Evolutionary conservation across 2,329 filamentous ascomycete genomes (phyloP).

Genomic region (Neodidymelliopsis sp.): DNA sequence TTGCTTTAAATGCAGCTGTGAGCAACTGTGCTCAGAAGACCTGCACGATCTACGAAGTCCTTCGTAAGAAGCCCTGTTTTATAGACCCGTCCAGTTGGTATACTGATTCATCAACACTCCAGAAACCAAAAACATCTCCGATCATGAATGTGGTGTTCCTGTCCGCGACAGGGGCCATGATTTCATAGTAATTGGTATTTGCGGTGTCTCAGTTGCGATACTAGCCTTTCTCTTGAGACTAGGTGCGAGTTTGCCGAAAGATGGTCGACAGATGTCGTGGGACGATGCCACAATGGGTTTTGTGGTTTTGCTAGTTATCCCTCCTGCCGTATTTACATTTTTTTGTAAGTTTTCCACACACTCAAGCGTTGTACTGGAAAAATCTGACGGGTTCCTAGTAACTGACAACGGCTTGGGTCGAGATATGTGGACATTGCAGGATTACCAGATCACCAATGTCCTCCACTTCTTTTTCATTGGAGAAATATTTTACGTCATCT

Average conservation of each 20-base stretch:
- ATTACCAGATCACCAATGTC: constrained; percentile 54
- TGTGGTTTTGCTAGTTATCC: constrained; percentile 46
- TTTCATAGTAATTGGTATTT: constrained; percentile 41
- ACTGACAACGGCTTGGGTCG: constrained; percentile 53
- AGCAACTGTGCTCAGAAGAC: constrained; percentile 46
- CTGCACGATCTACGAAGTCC: constrained; percentile 47
- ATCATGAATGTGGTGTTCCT: constrained; percentile 45
- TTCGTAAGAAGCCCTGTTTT: constrained; percentile 26
- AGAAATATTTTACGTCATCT: constrained; percentile 46
- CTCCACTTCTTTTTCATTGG: constrained; percentile 35
- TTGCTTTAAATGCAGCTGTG: constrained; percentile 40
- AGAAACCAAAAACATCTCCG: constrained; percentile 51
- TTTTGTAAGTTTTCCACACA: constrained; percentile 16
- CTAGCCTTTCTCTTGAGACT: constrained; percentile 46
- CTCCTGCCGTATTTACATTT: constrained; percentile 28
- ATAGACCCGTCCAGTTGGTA: background rate
- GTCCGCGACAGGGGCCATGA: constrained; percentile 42
- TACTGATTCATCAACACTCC: background rate
- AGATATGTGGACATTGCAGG: constrained; percentile 60
- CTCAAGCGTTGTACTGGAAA: constrained; percentile 25
- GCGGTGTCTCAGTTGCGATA: constrained; percentile 41
- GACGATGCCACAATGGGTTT: constrained; percentile 50
- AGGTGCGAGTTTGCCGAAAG: constrained; percentile 42
- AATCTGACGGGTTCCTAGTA: constrained; percentile 33
- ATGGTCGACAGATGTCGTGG: constrained; percentile 46